Base-by-base conservation (phyloP, 2,329 filamentous ascomycete species). In the Truncatella angustata region DNA sequence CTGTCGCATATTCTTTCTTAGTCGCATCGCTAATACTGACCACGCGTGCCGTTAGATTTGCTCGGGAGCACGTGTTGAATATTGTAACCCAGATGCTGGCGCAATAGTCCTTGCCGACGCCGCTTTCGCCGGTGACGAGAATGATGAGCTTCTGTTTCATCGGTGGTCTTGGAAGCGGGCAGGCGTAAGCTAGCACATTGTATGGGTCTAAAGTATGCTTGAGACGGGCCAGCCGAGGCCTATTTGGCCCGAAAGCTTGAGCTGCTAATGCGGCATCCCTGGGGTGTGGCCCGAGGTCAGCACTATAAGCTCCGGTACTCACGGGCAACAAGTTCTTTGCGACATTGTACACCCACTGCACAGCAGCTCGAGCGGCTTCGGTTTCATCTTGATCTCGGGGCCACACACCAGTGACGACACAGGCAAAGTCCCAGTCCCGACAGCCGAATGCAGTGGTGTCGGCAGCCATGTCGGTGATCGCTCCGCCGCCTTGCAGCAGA, bases 371-470 rank as follows among this genome's bases (percentile, higher is more conserved):
- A 55, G 76, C 70, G 10, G 56, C 35, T 42, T 69, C 64, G 0
- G 71, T 77, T 39, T 63, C 72, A 56, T 84, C 79, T 63, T 79
- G 62, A 9, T 78, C 70, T 14, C 81, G 77, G 2, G 71, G 70
- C 83, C 83, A 87, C 52, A 85, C 76, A 23, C 80, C 82, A 4
- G 82, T 86, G 37, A 87, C 61, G 4, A 86, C 79, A 58, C 83
- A 87, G 42, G 82, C 83, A 68, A 79, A 86, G 28, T 80, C 73
- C 83, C 82, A 87, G 62, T 82, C 73, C 65, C 83, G 78, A 69
- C 78, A 84, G 40, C 84, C 82, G 50, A 87, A 86, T 49, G 83
- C 82, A 52, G 77, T 80, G 23, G 70, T 72, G 55, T 76, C 65
- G 4, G 66, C 55, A 2, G 66, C 59, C 14, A 78, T 57, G 23